These are phyloP conservation scores for Yamadazyma philogaea DNA, from an alignment of 805 yeast genomes.

Conservation along the genomic window DNA sequence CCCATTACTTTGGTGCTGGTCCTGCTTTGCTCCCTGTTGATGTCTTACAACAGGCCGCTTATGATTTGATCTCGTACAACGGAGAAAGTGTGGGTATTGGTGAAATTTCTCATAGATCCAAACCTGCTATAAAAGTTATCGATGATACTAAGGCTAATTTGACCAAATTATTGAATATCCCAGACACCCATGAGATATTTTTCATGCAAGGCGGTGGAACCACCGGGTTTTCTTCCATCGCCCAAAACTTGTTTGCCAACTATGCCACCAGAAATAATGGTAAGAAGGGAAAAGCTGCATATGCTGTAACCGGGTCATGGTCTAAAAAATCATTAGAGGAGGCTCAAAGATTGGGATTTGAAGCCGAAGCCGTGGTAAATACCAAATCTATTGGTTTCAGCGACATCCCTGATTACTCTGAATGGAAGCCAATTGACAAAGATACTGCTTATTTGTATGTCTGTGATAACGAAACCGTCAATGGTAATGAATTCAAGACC, in stretches of 20 bases:
- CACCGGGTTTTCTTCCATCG: slow-evolving; percentile 86
- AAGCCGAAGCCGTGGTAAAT: slow-evolving; percentile 65
- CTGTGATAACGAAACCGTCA: slow-evolving; percentile 97
- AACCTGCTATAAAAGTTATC: slow-evolving; percentile 73
- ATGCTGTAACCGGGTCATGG: slow-evolving; percentile 93
- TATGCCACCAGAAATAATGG: slow-evolving; percentile 65
- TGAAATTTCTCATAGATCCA: slow-evolving; percentile 93
- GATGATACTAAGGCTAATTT: slow-evolving; percentile 71
- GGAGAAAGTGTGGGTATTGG: slow-evolving; percentile 82
- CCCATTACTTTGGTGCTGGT: slow-evolving; percentile 95
- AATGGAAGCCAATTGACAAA: slow-evolving; percentile 59
- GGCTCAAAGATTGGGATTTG: slow-evolving; percentile 78
- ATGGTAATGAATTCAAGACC: slow-evolving; percentile 77
- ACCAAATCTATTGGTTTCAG: slow-evolving; percentile 62
- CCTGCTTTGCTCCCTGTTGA: slow-evolving; percentile 88
- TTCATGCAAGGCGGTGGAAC: slow-evolving; percentile 99
- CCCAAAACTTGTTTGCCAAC: slow-evolving; percentile 76
- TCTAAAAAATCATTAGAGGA: slow-evolving; percentile 85
- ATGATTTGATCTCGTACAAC: slow-evolving; percentile 71
- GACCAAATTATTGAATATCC: slow-evolving; percentile 63
- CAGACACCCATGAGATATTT: slow-evolving; percentile 91
- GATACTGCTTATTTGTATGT: slow-evolving; percentile 80
- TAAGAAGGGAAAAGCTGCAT: slow-evolving; percentile 75
- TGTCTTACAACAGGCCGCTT: slow-evolving; percentile 85
- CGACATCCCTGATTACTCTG: slow-evolving; percentile 57